phyloP scores from a whole-genome alignment of 2,329 filamentous ascomycete genomes.

The Ophiostoma populinum region DNA sequence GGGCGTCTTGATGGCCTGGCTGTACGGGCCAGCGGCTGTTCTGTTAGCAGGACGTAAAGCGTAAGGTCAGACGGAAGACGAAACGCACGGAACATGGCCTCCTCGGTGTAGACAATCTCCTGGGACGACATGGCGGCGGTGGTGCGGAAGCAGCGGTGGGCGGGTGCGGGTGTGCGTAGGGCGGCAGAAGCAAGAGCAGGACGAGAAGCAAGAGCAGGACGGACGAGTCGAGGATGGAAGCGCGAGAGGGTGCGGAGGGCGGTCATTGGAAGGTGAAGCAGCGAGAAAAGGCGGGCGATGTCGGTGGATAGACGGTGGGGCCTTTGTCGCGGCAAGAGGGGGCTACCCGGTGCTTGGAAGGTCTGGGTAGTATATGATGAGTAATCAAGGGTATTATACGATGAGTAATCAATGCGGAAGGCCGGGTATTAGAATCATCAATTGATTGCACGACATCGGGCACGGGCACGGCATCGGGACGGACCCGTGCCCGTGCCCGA shows the following conservation, averaged over 20 bases:
- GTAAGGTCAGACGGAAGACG: not conserved
- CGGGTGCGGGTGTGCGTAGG: not conserved
- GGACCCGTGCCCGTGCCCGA: not conserved
- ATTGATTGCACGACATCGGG: too few species aligned
- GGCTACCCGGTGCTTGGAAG: too few species aligned
- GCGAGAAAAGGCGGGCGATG: not conserved
- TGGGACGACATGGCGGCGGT: constrained; percentile 25
- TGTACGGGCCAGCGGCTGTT: constrained; percentile 43
- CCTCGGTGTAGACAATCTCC: constrained; percentile 34
- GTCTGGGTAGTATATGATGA: too few species aligned
- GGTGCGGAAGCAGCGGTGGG: not conserved
- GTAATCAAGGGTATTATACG: too few species aligned
- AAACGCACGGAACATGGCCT: constrained; percentile 37
- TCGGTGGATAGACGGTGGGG: not conserved
- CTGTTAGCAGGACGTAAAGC: not conserved
- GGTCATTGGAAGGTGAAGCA: not conserved
- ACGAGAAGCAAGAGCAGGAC: not conserved
- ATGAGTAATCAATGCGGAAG: too few species aligned
- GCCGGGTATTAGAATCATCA: too few species aligned
- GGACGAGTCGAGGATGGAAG: too few species aligned
- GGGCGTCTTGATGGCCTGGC: constrained; percentile 49
- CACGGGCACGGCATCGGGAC: too few species aligned
- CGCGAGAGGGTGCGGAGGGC: not conserved
- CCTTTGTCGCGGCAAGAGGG: too few species aligned
- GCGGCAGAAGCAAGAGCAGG: not conserved